Evolutionary conservation across 2,329 filamentous ascomycete species (phyloP), one percentile per base, ranked within the genome.

Genomic region (Cladophialophora bantiana): DNA sequence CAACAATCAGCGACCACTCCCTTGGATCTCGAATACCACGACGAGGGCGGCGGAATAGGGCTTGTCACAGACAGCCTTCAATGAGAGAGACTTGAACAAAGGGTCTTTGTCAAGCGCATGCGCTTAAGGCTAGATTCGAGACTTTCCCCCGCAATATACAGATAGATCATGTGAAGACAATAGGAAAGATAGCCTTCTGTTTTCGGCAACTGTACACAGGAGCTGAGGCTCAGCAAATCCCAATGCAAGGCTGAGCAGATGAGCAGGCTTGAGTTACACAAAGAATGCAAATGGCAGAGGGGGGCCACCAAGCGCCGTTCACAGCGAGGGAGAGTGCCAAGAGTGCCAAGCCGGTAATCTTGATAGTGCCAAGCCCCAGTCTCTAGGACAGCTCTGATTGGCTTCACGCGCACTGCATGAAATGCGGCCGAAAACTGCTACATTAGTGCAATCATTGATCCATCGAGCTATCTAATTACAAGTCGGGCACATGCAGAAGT

Each of bases 11-110:
- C 7, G 45, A 12, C 42, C 31, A 53, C 45, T 54, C 45, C 48
- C 59, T 61, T 38, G 59, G 7, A 61, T 34, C 7, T 26, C 45
- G 20, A 50, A 50, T 50, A 26, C 45, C 45, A 50, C 20, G 18
- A 50, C 26, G 18, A 48, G n/a, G 7, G 12, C 18, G 9, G 45
- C 45, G 45, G 10, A 50, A 26, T 7, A 26, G 45, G 20, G 45
- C 10, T 10, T n/a, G 15, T n/a, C 10, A 20, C 7, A 50, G 45
- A 50, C 13, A 4, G 18, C 18, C 45, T 50, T 40, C 26, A 26
- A 50, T 13, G 45, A 50, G 45, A 50, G 18, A 7, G 18, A 20
- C 4, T 50, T 9, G 45, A 26, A 50, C 20, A 50, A 50, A 50
- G 20, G 18, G 45, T 50, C 45, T 50, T 50, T 50, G 20, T 50